phyloP scores from a whole-genome alignment of 768 basidiomycete genomes.

The Cubamyces lactineus region DNA sequence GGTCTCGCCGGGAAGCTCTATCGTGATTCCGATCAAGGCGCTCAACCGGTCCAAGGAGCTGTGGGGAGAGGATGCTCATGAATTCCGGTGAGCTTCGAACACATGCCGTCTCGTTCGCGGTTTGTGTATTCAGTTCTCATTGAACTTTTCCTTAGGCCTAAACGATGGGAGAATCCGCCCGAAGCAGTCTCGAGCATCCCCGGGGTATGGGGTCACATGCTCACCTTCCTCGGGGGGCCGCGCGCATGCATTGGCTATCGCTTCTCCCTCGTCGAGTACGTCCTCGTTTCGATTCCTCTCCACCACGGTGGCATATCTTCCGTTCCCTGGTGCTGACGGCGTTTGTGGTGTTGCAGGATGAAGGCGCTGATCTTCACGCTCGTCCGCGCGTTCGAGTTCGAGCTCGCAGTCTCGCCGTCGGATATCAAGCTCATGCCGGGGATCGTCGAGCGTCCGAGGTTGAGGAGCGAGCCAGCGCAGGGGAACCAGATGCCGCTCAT shows the following conservation, averaged over 20 bases:
- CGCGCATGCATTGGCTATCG: conserved; percentile 71
- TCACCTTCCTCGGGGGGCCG: conserved; percentile 68
- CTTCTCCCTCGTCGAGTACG: conserved; percentile 63
- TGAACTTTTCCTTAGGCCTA: conserved; percentile 49
- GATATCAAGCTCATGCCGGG: conserved; percentile 26
- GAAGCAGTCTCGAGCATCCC: conserved; percentile 51
- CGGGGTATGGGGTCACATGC: conserved; percentile 60
- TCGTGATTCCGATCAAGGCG: conserved; percentile 52
- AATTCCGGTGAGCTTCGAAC: conserved; percentile 50
- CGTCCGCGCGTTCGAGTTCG: conserved; percentile 37
- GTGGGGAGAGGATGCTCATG: conserved; percentile 64
- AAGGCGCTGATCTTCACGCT: conserved; percentile 39
- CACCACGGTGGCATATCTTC: too few relatives aligned
- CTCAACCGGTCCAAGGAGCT: conserved; percentile 55
- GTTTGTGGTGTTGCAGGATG: conserved; percentile 27
- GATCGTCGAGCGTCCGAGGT: conserved; percentile 31
- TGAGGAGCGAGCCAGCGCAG: conserved; percentile 23
- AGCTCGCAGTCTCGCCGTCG: conserved; percentile 32
- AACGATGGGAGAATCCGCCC: conserved; percentile 58
- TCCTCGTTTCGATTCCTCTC: conserved; percentile 27
- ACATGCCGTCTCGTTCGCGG: neutral
- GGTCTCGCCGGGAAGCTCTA: conserved; percentile 34
- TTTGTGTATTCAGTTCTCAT: neutral
- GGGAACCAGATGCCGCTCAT: conserved; percentile 32
- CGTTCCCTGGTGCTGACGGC: neutral